Evolutionary conservation across 2,329 filamentous ascomycete genomes (phyloP), one percentile per base, ranked within the genome.

Genomic region (Thielaviopsis cerberus): DNA sequence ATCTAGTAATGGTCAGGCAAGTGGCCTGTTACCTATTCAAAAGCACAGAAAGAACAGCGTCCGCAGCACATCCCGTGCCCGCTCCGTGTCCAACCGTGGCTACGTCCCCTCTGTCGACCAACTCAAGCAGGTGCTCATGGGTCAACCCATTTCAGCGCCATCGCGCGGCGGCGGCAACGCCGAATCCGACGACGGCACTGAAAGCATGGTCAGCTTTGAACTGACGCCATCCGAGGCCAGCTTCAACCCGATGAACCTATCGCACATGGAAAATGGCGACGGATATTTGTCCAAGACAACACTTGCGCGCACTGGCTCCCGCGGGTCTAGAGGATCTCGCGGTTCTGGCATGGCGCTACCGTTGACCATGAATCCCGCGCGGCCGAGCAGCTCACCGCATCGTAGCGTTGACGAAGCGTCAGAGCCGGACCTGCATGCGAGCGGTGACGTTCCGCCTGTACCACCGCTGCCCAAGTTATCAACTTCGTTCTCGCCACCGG

Each of bases 121-220:
- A 65, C 72, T 84, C 56, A 84, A 78, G 71, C 77, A 75, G 67
- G 77, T 81, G 20, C 69, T 84, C 17, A 75, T 75, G 0, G 80
- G 80, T 34, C 75, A 78, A 50, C 64, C 71, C 30, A 66, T 66
- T 3, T 67, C 68, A 41, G 63, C 64, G 11, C 66, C 69, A 4
- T 66, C 69, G 55, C 67, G 69, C 25, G 70, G 70, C 1, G 67
- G 69, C 10, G 48, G 55, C 8, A 15, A n/a, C 4, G 63, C 63
- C 3, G 71, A 69, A 27, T 72, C 74, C 22, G 74, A 76, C 55
- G 79, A 78, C 60, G 77, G 74, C 57, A 54, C 75, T 65, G 84
- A 88, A 57, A 86, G 82, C 67, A 78, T 88, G 73, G 77, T 84
- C 62, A 86, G 82, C 70, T 85, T 82, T 62, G 83, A 86, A 59